Percentiles rank a stretch among this genome's conserved stretches.
Conservation (phyloP, 2,329 filamentous ascomycete species). For the Sporothrix protearum region DNA sequence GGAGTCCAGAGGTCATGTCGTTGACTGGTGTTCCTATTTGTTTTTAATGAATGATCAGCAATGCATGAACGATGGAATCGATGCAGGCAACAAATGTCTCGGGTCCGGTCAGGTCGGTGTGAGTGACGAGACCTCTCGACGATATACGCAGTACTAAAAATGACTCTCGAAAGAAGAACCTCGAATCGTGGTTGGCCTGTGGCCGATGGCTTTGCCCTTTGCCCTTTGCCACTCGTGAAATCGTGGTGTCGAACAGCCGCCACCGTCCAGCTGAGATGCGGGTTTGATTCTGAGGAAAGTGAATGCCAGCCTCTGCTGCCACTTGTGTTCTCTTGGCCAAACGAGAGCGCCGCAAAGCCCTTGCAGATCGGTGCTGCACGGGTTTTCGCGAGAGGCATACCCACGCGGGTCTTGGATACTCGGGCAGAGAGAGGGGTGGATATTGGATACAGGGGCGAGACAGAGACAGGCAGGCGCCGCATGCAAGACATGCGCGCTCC, state of each 20-base stretch:
- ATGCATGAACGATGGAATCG: not conserved
- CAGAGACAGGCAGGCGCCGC: not conserved
- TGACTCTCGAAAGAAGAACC: too few relatives aligned
- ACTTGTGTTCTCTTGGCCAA: not conserved
- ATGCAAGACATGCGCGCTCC: slow-evolving; percentile 16
- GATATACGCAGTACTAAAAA: not conserved
- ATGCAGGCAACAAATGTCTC: not conserved
- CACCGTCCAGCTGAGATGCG: slow-evolving; percentile 5
- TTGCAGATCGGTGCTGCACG: slow-evolving; percentile 14
- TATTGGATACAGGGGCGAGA: not conserved
- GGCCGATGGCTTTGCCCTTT: slow-evolving; percentile 1
- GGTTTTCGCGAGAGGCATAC: not conserved
- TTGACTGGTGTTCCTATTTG: not conserved
- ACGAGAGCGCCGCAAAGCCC: slow-evolving; percentile 5
- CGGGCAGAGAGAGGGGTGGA: not conserved
- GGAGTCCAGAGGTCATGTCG: not conserved
- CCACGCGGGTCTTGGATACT: slow-evolving; percentile 5
- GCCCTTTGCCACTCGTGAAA: not conserved
- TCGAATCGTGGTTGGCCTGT: not conserved
- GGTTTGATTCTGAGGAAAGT: not conserved
- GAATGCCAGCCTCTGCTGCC: not conserved
- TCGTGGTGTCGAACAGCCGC: not conserved
- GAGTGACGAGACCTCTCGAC: not conserved
- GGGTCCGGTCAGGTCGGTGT: not conserved
- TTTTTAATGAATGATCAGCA: not conserved